These are phyloP conservation scores for Gossypium herbaceum DNA, from an alignment of 345 rosid species.

Conservation along the genomic window DNA sequence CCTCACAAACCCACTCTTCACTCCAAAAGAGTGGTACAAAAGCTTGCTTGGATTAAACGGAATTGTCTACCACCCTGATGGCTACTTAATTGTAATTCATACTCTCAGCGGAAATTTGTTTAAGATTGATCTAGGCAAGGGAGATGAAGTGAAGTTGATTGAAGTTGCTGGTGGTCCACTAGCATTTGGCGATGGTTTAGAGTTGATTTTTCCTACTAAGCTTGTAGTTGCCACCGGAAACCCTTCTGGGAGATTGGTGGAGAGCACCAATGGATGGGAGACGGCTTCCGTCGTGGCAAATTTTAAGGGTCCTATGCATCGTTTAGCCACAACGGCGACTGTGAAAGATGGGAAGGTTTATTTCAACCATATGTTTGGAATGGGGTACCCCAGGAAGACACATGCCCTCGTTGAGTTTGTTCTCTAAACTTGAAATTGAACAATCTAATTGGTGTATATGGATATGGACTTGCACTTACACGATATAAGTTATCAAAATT, in stretches of 20 bases:
- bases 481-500: not conserved
- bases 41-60: conserved; percentile 68
- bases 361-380: conserved; percentile 66
- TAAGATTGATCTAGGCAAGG: conserved; percentile 51
- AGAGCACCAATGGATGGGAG: conserved; percentile 81
- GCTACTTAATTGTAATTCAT: conserved; percentile 70
- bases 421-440: conserved; percentile 23
- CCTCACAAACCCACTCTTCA: conserved; percentile 57
- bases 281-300: conserved; percentile 59
- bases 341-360: conserved; percentile 78
- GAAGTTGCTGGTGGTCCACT: conserved; percentile 52
- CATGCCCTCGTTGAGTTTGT: conserved; percentile 79
- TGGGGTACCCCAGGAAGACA: conserved; percentile 80
- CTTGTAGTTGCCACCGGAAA: conserved; percentile 78
- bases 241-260: conserved; percentile 62
- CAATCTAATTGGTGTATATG: not conserved
- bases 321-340: conserved; percentile 76
- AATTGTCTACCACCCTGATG: conserved; percentile 78
- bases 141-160: conserved; percentile 44
- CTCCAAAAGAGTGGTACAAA: conserved; percentile 62
- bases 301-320: conserved; percentile 64
- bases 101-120: conserved; percentile 56
- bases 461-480: not conserved
- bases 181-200: conserved; percentile 69
- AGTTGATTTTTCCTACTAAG: conserved; percentile 57